Percentiles rank a stretch among this genome's conserved stretches.
Evolutionary conservation across 1,139 yeast genomes (phyloP).

Genomic region (Tardiomyces digboiensis): DNA sequence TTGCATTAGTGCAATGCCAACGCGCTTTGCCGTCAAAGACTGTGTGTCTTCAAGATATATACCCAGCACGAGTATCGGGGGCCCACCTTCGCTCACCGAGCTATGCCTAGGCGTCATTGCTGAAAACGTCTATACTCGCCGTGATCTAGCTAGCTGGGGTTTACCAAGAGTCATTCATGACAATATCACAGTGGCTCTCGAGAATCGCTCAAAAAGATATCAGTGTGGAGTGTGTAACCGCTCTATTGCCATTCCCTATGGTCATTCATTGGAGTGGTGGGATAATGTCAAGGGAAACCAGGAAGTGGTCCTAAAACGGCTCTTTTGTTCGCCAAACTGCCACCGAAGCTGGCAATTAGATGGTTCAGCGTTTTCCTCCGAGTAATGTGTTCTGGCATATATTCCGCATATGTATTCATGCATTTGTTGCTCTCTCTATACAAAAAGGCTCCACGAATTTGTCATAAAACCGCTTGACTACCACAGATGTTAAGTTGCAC

Average conservation of each 20-base stretch:
- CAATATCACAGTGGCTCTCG: background rate
- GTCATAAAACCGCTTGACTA: too few species aligned
- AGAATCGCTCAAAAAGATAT: conserved; percentile 29
- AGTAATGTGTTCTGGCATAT: too few species aligned
- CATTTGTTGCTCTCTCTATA: background rate
- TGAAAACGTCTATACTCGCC: background rate
- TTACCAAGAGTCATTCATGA: background rate
- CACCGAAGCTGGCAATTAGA: background rate
- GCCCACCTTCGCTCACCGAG: background rate
- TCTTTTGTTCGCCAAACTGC: background rate
- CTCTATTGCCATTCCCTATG: conserved; percentile 39
- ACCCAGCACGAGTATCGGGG: background rate
- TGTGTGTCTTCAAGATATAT: background rate
- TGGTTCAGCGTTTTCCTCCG: too few species aligned
- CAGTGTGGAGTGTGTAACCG: conserved; percentile 41
- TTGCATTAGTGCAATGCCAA: background rate
- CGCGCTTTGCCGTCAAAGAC: background rate
- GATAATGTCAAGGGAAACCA: conserved; percentile 22
- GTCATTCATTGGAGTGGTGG: conserved; percentile 56
- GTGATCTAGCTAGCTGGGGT: background rate
- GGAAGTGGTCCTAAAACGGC: background rate
- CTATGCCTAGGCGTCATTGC: background rate
- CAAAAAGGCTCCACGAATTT: too few species aligned
- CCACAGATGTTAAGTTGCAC: too few species aligned
- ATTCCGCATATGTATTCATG: too few species aligned